A percentile compares a stretch with the other conserved stretches of the same genome.
Conservation (phyloP, 78 protist species). For the Isochrysis galbana region DNA sequence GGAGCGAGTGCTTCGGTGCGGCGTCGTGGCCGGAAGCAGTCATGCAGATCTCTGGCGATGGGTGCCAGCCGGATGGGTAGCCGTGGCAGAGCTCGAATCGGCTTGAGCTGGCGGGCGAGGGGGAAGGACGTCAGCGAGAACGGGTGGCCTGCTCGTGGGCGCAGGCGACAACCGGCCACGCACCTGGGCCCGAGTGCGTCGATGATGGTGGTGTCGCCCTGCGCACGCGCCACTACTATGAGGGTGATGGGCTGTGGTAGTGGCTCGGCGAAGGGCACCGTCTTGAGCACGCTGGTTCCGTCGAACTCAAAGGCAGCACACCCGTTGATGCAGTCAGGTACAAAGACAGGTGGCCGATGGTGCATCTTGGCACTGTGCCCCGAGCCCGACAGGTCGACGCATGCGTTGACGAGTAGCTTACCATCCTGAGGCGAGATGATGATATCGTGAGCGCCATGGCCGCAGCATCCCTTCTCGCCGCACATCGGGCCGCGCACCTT, state of each 20-base stretch:
- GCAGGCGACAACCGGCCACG: too few species aligned
- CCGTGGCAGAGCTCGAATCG: slow-evolving; percentile 29
- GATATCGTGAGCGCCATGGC: not conserved
- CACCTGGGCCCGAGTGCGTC: slow-evolving; percentile 19
- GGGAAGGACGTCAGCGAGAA: too few species aligned
- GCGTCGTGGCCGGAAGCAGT: slow-evolving; percentile 5
- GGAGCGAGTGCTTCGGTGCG: not conserved
- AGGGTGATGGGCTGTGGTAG: not conserved
- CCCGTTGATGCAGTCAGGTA: not conserved
- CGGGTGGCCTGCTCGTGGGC: too few species aligned
- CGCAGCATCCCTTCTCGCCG: too few species aligned
- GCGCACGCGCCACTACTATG: not conserved
- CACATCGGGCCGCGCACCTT: too few species aligned
- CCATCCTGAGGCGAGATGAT: too few species aligned
- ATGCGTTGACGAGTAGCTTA: too few species aligned
- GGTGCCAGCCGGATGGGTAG: slow-evolving; percentile 18
- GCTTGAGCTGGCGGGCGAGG: not conserved
- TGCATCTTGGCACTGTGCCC: not conserved
- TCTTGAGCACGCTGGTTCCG: not conserved
- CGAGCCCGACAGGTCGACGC: not conserved
- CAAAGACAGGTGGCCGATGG: not conserved
- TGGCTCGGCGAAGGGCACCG: not conserved
- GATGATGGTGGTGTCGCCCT: slow-evolving; percentile 13
- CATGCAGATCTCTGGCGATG: slow-evolving; percentile 3
- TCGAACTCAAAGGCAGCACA: not conserved